Base-by-base conservation (phyloP, 306 rosid genomes). In the Mimosa bimucronata region DNA sequence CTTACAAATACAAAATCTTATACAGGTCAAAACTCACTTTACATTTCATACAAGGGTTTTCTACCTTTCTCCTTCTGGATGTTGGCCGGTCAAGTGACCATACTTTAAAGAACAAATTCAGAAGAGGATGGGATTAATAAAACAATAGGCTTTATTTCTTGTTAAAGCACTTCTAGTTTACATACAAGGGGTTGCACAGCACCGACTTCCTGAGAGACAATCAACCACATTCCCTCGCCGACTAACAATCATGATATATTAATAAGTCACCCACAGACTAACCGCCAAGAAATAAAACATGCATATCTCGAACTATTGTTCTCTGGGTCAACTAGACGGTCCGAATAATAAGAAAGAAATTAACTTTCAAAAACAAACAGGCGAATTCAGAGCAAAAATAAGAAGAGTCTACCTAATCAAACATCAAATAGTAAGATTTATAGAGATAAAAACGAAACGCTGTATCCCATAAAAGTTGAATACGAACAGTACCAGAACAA, bases 401-500 rank as follows among this genome's bases (percentile, higher is more conserved):
- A 73, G 61, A 60, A 77, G 88, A 81, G 69, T 0, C 21, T 65
- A 68, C 86, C 90, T 73, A 87, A 85, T 76, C 77, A 82, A 48
- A 76, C n/a, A 73, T 11, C 37, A 26, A 14, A 64, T n/a, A 34
- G 60, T 8, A 70, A 5, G 28, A 58, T 57, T 21, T 26, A n/a
- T n/a, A n/a, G 9, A 2, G 11, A 16, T 21, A 72, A 37, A 57
- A 71, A 76, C 85, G 74, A 87, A 75, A 89, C 85, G 88, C 84
- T 73, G 77, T 48, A 79, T 60, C 67, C 34, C 28, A 87, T 69
- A 82, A 90, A 82, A 90, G 88, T 84, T 71, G 93, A 92, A 83
- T 87, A 86, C 89, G 98, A 93, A 93, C 86, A 93, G 93, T 96
- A 96, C 97, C 98, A 93, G 86, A 91, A 88, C 83, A 91, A 89